phyloP scores from a whole-genome alignment of 176 grass and related monocot species.

The Bolboschoenus planiculmis region DNA sequence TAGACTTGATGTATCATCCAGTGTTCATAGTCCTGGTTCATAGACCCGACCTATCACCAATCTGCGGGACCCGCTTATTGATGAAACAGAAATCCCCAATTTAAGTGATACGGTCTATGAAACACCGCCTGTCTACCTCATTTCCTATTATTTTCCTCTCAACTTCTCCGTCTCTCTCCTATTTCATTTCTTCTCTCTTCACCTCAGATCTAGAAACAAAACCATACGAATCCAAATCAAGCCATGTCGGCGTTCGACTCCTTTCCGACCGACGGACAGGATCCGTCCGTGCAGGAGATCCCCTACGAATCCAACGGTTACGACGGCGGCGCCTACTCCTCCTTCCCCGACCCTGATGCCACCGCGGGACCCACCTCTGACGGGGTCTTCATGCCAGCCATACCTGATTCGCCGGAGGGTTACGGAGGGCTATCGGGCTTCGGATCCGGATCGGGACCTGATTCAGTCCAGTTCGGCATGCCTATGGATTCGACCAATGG shows the following conservation, averaged over 20 bases:
- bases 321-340: constrained; percentile 6
- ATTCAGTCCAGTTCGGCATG: constrained; percentile 27
- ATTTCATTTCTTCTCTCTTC: constrained; percentile 3
- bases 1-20: not conserved
- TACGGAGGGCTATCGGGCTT: constrained; percentile 17
- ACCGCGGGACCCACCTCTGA: not conserved
- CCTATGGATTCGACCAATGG: constrained; percentile 28
- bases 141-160: constrained; percentile 2
- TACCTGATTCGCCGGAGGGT: constrained; percentile 24
- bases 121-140: not conserved
- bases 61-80: not conserved
- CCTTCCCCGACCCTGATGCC: not conserved
- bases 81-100: not conserved
- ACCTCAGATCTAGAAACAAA: constrained; percentile 18
- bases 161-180: not conserved
- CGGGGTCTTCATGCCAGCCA: constrained; percentile 17
- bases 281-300: constrained; percentile 12
- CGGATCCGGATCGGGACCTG: constrained; percentile 19
- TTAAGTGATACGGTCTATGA: not conserved
- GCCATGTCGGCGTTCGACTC: constrained; percentile 21
- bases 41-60: not conserved
- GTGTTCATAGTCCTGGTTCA: not conserved
- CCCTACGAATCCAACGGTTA: constrained; percentile 21
- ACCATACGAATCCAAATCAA: constrained; percentile 2
- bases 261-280: constrained; percentile 16